phyloP scores from a whole-genome alignment of 2,329 filamentous ascomycete species.

The Stachybotrys chlorohalonatus region DNA sequence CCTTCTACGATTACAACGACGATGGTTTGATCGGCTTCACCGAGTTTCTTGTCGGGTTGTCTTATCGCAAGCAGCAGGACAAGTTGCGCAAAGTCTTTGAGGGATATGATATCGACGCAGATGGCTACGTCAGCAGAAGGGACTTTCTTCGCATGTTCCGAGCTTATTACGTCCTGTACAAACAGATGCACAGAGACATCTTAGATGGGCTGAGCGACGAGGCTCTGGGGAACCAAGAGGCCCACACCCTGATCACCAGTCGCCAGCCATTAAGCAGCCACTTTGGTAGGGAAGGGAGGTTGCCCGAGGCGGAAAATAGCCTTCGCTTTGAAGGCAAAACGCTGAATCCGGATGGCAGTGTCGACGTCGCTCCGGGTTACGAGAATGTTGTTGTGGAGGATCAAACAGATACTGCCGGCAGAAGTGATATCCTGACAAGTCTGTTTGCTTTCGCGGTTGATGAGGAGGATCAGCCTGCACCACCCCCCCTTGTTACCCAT shows the following conservation, averaged over 20 bases:
- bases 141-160: constrained; percentile 89
- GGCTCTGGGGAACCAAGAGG: constrained; percentile 63
- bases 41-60: constrained; percentile 80
- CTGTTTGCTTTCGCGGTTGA: constrained; percentile 31
- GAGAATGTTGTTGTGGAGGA: constrained; percentile 49
- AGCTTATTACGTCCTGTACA: constrained; percentile 84
- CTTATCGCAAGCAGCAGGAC: constrained; percentile 59
- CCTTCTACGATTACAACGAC: constrained; percentile 87
- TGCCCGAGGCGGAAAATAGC: constrained; percentile 53
- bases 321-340: constrained; percentile 56
- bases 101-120: constrained; percentile 83
- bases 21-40: constrained; percentile 87
- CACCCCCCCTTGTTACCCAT: constrained; percentile 14
- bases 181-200: constrained; percentile 80
- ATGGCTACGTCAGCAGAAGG: constrained; percentile 75
- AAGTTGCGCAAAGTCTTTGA: constrained; percentile 69
- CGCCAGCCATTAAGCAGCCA: constrained; percentile 66
- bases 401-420: constrained; percentile 48
- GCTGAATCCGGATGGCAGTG: constrained; percentile 52
- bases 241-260: constrained; percentile 65
- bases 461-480: constrained; percentile 1
- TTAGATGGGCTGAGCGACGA: constrained; percentile 71
- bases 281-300: constrained; percentile 64
- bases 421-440: constrained; percentile 50
- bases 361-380: constrained; percentile 52